Evolutionary conservation across 2,329 filamentous ascomycete species (phyloP).

Genomic region (Talaromyces sp.): DNA sequence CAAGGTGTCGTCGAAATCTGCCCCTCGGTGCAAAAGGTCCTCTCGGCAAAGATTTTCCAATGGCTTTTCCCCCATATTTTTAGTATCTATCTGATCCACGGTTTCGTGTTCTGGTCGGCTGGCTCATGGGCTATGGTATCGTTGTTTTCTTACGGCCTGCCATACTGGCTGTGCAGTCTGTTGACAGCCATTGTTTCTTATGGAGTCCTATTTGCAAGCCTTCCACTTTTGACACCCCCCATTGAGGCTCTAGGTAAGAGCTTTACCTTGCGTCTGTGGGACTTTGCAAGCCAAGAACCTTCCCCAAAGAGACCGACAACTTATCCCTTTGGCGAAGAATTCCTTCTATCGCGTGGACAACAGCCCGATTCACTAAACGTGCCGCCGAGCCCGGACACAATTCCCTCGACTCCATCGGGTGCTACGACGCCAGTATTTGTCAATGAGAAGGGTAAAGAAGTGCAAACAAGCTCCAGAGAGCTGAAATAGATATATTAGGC

Average conservation of each 20-base stretch:
- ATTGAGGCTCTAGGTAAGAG: slow-evolving; percentile 17
- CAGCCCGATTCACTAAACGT: neutral
- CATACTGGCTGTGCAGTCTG: slow-evolving; percentile 22
- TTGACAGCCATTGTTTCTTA: slow-evolving; percentile 18
- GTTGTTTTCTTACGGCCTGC: slow-evolving; percentile 15
- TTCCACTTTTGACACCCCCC: slow-evolving; percentile 19
- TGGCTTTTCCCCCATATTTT: slow-evolving; percentile 47
- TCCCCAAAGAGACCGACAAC: slow-evolving; percentile 14
- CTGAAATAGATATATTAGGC: neutral
- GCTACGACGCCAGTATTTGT: neutral
- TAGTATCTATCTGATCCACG: slow-evolving; percentile 47
- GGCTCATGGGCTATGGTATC: slow-evolving; percentile 20
- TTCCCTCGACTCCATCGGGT: neutral
- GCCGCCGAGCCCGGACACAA: neutral
- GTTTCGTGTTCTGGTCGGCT: slow-evolving; percentile 30
- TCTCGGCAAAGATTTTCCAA: slow-evolving; percentile 37
- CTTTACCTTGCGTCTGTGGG: slow-evolving; percentile 14
- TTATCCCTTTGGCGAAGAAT: slow-evolving; percentile 14
- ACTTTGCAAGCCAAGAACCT: slow-evolving; percentile 13
- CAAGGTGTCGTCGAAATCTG: slow-evolving; percentile 33
- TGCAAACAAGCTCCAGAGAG: neutral
- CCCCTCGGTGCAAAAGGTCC: slow-evolving; percentile 36
- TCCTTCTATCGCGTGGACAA: slow-evolving; percentile 8
- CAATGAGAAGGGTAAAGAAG: neutral
- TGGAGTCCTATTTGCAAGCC: slow-evolving; percentile 13